phyloP scores from a whole-genome alignment of 768 basidiomycete species.

The Suillus alpinus region DNA sequence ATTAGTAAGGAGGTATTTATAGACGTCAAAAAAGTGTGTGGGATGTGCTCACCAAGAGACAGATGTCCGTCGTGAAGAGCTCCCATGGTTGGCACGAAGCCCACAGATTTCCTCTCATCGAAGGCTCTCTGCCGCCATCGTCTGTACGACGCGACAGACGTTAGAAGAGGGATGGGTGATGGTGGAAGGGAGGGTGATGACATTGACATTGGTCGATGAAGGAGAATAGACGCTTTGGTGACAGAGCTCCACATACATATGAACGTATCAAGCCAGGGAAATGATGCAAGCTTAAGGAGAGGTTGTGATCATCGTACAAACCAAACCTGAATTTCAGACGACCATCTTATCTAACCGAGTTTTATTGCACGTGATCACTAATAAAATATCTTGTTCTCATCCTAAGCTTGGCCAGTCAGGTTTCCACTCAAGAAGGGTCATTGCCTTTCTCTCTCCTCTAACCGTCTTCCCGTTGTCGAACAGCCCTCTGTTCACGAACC shows the following conservation, averaged over 20 bases:
- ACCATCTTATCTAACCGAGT: neutral
- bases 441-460: conserved; percentile 34
- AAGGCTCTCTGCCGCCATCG: conserved; percentile 73
- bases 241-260: conserved; percentile 10
- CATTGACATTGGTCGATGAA: conserved; percentile 15
- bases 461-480: conserved; percentile 37
- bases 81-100: conserved; percentile 98
- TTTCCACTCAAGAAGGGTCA: conserved; percentile 37
- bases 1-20: conserved; percentile 4
- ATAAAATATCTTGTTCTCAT: no score
- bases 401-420: no score
- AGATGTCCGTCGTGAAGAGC: conserved; percentile 94
- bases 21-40: neutral
- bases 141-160: conserved; percentile 58
- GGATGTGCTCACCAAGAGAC: conserved; percentile 70
- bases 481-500: conserved; percentile 43
- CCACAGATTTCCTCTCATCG: conserved; percentile 63
- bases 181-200: conserved; percentile 22
- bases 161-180: conserved; percentile 47
- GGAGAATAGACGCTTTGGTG: conserved; percentile 1
- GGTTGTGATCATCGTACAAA: neutral
- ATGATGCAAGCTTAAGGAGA: neutral
- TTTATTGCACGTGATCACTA: neutral
- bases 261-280: neutral
- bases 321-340: neutral